These are phyloP conservation scores for Zychaea mexicana DNA, from an alignment of 371 early-diverging fungal species.

Conservation along the genomic window DNA sequence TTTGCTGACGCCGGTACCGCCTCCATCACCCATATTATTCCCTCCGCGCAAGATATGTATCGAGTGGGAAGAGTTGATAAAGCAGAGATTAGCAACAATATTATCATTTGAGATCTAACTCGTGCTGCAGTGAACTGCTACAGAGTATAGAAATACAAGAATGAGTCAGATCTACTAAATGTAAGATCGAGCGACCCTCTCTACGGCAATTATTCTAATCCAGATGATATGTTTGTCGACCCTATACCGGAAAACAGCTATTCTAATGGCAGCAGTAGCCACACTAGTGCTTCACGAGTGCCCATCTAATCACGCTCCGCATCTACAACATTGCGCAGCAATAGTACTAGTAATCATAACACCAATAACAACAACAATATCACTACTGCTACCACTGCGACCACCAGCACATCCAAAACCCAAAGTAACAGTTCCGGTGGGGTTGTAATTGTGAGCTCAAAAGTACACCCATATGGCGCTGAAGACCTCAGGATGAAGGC, in stretches of 20 bases:
- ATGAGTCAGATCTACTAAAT: not conserved
- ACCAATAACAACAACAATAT: constrained; percentile 81
- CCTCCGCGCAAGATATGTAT: no score
- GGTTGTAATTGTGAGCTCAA: constrained; percentile 71
- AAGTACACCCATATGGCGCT: constrained; percentile 90
- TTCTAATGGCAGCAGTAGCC: constrained; percentile 45
- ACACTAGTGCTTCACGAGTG: constrained; percentile 85
- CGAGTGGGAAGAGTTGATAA: constrained; percentile 11
- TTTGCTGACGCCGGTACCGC: not conserved
- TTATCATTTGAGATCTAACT: not conserved
- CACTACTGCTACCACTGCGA: constrained; percentile 33
- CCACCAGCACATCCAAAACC: not conserved
- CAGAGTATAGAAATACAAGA: not conserved
- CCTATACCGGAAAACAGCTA: constrained; percentile 73
- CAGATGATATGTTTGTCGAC: constrained; percentile 72
- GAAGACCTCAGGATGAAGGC: constrained; percentile 80
- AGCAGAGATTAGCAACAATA: not conserved
- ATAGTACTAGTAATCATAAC: constrained; percentile 65
- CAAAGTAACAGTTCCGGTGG: not conserved
- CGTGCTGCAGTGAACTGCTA: not conserved
- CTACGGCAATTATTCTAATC: no score
- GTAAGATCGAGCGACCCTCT: not conserved
- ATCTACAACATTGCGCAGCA: not conserved
- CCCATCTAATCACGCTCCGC: constrained; percentile 87
- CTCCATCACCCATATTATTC: not conserved